These are phyloP conservation scores for Batrachochytrium dendrobatidis DNA, from an alignment of 371 early-diverging fungal species.

Conservation along the genomic window DNA sequence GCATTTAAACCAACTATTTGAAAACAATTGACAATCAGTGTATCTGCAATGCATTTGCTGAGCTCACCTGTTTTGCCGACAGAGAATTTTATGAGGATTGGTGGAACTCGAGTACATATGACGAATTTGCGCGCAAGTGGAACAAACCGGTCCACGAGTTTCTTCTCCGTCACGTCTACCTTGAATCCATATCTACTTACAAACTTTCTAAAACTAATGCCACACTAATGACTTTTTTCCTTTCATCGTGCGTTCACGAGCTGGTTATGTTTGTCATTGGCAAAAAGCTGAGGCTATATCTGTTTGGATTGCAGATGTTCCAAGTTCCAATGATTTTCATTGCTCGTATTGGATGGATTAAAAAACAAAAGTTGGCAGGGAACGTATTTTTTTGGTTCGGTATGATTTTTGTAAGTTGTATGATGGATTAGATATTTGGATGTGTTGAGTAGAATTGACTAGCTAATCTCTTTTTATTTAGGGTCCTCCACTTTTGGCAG, in stretches of 20 bases:
- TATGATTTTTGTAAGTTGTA: constrained; percentile 33
- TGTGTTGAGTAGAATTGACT: background rate
- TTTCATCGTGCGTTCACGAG: constrained; percentile 86
- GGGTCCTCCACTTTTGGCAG: constrained; percentile 74
- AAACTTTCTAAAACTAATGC: constrained; percentile 68
- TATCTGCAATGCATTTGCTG: constrained; percentile 92
- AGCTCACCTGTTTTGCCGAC: constrained; percentile 94
- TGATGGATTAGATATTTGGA: background rate
- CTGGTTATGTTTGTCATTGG: constrained; percentile 74
- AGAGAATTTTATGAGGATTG: constrained; percentile 96
- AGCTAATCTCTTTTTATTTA: background rate
- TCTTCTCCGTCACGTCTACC: constrained; percentile 87
- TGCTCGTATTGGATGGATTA: constrained; percentile 51
- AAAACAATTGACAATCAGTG: too few relatives aligned
- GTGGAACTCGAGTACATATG: constrained; percentile 95
- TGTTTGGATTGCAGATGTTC: constrained; percentile 83
- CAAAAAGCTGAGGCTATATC: constrained; percentile 63
- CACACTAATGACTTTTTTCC: constrained; percentile 74
- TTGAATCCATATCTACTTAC: constrained; percentile 66
- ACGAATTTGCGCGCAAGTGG: constrained; percentile 97
- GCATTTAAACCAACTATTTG: too few relatives aligned
- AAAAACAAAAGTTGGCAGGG: constrained; percentile 56
- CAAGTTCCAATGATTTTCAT: constrained; percentile 87
- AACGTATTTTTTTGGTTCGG: constrained; percentile 85
- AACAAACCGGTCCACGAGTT: constrained; percentile 96